Evolutionary conservation across 441 rosid species (phyloP).

Genomic region (Geranium incanum): DNA sequence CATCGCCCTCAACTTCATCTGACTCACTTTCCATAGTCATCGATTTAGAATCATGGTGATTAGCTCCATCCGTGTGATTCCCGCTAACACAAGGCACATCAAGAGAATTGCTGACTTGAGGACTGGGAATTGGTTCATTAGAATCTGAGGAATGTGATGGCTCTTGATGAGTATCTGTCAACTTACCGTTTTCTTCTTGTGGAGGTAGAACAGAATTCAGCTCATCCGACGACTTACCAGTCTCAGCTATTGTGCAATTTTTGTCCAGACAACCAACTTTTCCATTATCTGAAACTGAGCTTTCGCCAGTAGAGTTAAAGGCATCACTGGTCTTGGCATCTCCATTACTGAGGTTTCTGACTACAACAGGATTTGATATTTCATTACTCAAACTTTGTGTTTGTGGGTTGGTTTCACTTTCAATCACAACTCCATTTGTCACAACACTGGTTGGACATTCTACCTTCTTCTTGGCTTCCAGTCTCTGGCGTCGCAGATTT

Average conservation of each 20-base stretch:
- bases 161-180: conserved; percentile 20
- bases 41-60: conserved; percentile 24
- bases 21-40: conserved; percentile 32
- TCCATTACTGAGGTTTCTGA: conserved; percentile 23
- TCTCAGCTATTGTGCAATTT: conserved; percentile 24
- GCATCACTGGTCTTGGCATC: conserved; percentile 14
- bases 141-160: conserved; percentile 17
- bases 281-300: too few relatives aligned
- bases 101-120: conserved; percentile 16
- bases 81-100: conserved; percentile 28
- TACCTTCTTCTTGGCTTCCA: conserved; percentile 4
- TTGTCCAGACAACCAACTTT: conserved; percentile 8
- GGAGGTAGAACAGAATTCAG: conserved; percentile 4
- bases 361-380: conserved; percentile 19
- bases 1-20: conserved; percentile 38
- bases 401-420: too few relatives aligned
- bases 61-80: conserved; percentile 23
- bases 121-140: too few relatives aligned
- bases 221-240: conserved; percentile 19
- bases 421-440: too few relatives aligned
- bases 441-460: too few relatives aligned
- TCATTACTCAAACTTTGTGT: too few relatives aligned
- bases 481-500: conserved; percentile 32
- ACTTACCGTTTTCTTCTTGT: conserved; percentile 19
- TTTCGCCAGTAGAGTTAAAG: too few relatives aligned